Evolutionary conservation across 139 green algal species (phyloP).

Genomic region (Medakamo hakoo): DNA sequence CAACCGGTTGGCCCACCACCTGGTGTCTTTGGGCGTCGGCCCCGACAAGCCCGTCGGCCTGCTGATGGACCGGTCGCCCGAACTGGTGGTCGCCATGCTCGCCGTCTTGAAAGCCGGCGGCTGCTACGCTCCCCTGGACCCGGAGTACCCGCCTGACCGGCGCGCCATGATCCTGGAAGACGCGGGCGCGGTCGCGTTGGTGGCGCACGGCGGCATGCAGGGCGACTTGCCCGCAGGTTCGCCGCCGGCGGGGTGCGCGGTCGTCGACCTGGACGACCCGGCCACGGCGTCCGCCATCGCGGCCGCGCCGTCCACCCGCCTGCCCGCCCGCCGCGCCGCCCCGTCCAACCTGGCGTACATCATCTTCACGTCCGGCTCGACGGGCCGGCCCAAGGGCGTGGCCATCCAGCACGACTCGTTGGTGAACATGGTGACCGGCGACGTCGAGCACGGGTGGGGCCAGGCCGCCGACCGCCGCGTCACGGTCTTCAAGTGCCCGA

Average conservation of each 20-base stretch:
- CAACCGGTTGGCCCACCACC: conserved; percentile 19
- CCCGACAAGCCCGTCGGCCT: conserved; percentile 15
- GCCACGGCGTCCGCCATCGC: not conserved
- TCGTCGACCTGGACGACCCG: conserved; percentile 3
- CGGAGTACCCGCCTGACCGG: conserved; percentile 17
- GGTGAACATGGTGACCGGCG: conserved; percentile 10
- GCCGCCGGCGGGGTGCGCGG: not conserved
- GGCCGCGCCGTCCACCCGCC: not conserved
- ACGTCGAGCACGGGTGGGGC: not conserved
- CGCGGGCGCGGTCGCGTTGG: conserved; percentile 1
- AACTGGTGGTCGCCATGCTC: conserved; percentile 24
- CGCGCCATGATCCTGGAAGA: conserved; percentile 13
- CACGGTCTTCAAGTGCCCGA: conserved; percentile 1
- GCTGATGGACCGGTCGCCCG: conserved; percentile 17
- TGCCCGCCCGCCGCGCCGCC: not conserved
- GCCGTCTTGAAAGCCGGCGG: conserved; percentile 21
- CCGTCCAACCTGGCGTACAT: conserved; percentile 27
- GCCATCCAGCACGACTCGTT: conserved; percentile 20
- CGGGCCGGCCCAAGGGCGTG: conserved; percentile 38
- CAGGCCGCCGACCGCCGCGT: not conserved
- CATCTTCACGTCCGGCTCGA: conserved; percentile 48
- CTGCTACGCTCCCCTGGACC: conserved; percentile 28
- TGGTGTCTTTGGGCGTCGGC: conserved; percentile 5
- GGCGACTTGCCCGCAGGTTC: too few relatives aligned
- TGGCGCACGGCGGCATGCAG: not conserved